Conservation (phyloP, 257 asterid species). For the Fraxinus cuspidata region DNA sequence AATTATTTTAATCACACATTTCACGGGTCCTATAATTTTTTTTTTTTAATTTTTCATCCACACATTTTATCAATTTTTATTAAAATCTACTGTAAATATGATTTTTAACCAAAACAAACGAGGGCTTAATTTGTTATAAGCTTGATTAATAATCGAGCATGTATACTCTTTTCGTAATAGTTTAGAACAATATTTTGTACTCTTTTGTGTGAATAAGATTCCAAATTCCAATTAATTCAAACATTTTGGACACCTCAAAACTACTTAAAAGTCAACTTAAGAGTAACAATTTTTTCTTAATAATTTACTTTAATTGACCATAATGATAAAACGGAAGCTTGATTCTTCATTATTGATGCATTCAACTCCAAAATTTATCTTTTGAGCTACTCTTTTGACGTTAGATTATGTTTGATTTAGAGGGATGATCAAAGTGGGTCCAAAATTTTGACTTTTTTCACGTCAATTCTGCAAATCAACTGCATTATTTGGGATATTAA, state of each 20-base stretch:
- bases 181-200: too few relatives aligned
- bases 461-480: constrained; percentile 22
- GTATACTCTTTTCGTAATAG: neutral
- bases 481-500: constrained; percentile 9
- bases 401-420: constrained; percentile 13
- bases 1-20: too few relatives aligned
- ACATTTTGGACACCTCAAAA: too few relatives aligned
- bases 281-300: neutral
- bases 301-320: neutral
- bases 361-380: neutral
- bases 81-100: too few relatives aligned
- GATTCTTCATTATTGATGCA: neutral
- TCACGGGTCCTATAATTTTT: too few relatives aligned
- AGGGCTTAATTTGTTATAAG: neutral
- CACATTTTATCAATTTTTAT: too few relatives aligned
- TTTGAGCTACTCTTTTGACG: neutral
- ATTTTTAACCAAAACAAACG: too few relatives aligned
- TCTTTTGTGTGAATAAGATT: too few relatives aligned
- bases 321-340: neutral
- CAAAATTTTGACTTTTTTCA: neutral
- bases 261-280: neutral
- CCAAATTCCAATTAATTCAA: neutral
- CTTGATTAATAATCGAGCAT: neutral
- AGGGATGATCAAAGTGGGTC: constrained; percentile 1
- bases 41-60: too few relatives aligned